These are phyloP conservation scores for Claviceps pazoutovae DNA, from an alignment of 2,329 filamentous ascomycete genomes.

Conservation along the genomic window DNA sequence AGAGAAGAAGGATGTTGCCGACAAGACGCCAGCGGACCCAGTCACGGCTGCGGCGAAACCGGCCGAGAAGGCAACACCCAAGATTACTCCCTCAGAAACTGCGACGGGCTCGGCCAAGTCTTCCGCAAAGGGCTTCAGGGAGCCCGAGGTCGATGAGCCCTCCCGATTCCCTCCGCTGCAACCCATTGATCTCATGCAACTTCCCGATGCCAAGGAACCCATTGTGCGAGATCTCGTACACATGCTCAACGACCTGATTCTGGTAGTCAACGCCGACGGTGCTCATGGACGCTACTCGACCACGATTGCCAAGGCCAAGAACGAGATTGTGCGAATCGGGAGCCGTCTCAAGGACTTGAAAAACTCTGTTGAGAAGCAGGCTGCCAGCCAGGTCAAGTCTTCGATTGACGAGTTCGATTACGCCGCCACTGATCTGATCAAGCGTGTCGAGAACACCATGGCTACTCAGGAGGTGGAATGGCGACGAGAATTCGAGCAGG, in stretches of 20 bases:
- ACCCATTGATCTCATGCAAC: conserved; percentile 64
- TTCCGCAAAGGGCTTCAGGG: conserved; percentile 28
- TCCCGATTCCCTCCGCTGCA: conserved; percentile 49
- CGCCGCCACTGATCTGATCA: conserved; percentile 75
- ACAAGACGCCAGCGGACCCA: conserved; percentile 12
- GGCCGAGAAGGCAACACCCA: conserved; percentile 18
- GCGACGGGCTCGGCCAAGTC: conserved; percentile 14
- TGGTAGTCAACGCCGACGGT: conserved; percentile 78
- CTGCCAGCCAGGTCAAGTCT: conserved; percentile 61
- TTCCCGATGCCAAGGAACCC: conserved; percentile 66
- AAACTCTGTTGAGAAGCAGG: conserved; percentile 51
- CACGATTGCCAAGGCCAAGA: conserved; percentile 75
- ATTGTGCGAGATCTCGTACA: conserved; percentile 87
- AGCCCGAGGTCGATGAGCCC: conserved; percentile 52
- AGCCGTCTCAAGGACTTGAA: conserved; percentile 65
- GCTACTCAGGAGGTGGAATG: conserved; percentile 66
- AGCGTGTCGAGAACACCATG: conserved; percentile 76
- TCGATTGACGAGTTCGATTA: conserved; percentile 67
- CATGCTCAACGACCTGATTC: conserved; percentile 92
- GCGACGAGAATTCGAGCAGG: conserved; percentile 74
- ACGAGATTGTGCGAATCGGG: conserved; percentile 64
- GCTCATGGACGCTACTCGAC: conserved; percentile 63
- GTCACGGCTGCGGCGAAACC: conserved; percentile 15
- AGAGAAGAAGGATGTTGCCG: conserved; percentile 18
- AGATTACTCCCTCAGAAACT: conserved; percentile 4